phyloP scores from a whole-genome alignment of 2,329 filamentous ascomycete species.

The Pyricularia grisea region DNA sequence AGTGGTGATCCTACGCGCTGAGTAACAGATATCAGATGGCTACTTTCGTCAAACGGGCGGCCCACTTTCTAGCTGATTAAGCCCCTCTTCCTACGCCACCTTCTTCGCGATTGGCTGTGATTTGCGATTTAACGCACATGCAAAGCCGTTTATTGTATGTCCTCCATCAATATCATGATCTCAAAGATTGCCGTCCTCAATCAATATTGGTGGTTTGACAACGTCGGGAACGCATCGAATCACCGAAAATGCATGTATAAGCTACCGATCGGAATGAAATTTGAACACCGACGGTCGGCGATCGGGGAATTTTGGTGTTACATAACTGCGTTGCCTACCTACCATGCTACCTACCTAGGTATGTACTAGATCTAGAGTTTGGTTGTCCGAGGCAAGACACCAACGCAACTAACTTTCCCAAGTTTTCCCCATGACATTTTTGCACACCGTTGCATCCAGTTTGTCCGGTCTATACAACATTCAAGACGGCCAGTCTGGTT shows the following conservation, averaged over 20 bases:
- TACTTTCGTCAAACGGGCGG: background rate
- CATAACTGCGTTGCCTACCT: too few relatives aligned
- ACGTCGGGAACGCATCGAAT: background rate
- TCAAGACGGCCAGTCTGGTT: background rate
- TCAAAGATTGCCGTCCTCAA: background rate
- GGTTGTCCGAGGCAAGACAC: background rate
- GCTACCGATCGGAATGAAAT: background rate
- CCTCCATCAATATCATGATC: background rate
- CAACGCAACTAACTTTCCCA: too few relatives aligned
- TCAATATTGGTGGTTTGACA: background rate
- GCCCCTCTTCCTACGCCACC: background rate
- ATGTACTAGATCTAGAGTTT: too few relatives aligned
- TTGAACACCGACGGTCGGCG: background rate
- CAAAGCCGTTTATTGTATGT: background rate
- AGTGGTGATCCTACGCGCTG: background rate
- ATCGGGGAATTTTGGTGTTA: background rate
- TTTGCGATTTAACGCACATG: background rate
- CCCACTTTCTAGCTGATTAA: background rate
- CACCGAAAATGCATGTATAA: background rate
- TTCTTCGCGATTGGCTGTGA: background rate
- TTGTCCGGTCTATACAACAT: too few relatives aligned
- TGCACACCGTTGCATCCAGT: background rate
- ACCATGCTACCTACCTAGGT: too few relatives aligned
- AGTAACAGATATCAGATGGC: background rate
- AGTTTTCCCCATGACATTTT: background rate